Conservation (phyloP, 495 filamentous ascomycete species). For the Penicillium parvum region DNA sequence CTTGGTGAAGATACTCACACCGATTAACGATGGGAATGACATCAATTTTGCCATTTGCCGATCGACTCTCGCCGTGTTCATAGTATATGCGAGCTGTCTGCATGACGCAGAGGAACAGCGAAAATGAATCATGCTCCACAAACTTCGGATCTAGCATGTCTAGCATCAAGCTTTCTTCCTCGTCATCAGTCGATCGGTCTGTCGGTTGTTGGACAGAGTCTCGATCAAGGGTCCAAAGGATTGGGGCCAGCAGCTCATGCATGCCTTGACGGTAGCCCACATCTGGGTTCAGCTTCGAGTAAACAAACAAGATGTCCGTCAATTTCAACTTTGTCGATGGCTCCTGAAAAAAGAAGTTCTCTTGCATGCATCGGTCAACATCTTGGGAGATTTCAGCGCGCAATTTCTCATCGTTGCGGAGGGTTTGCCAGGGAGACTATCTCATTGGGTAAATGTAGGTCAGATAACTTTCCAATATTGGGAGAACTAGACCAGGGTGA, state of each 20-base stretch:
- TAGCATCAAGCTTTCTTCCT: constrained; percentile 48
- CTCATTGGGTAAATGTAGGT: constrained; percentile 32
- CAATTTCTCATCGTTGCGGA: constrained; percentile 77
- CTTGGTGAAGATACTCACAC: constrained; percentile 79
- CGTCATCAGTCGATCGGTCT: constrained; percentile 8
- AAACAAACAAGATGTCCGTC: constrained; percentile 86
- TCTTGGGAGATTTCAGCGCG: constrained; percentile 93
- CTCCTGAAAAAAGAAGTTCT: constrained; percentile 84
- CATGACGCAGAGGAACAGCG: constrained; percentile 83
- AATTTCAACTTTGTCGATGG: constrained; percentile 74
- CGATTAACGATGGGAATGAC: constrained; percentile 79
- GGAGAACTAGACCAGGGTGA: not conserved
- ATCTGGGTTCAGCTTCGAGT: constrained; percentile 86
- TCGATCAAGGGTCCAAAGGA: constrained; percentile 80
- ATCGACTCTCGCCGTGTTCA: constrained; percentile 51
- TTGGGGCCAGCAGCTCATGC: constrained; percentile 90
- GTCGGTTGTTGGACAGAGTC: constrained; percentile 63
- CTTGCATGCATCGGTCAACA: constrained; percentile 87
- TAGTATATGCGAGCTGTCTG: constrained; percentile 82
- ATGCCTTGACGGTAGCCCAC: constrained; percentile 94
- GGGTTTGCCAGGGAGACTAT: constrained; percentile 84
- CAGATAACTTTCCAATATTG: constrained; percentile 12
- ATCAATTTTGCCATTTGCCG: constrained; percentile 39
- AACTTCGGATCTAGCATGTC: constrained; percentile 65
- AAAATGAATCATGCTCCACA: constrained; percentile 88